Base-by-base conservation (phyloP, 257 asterid species). In the Solanum piurae region DNA sequence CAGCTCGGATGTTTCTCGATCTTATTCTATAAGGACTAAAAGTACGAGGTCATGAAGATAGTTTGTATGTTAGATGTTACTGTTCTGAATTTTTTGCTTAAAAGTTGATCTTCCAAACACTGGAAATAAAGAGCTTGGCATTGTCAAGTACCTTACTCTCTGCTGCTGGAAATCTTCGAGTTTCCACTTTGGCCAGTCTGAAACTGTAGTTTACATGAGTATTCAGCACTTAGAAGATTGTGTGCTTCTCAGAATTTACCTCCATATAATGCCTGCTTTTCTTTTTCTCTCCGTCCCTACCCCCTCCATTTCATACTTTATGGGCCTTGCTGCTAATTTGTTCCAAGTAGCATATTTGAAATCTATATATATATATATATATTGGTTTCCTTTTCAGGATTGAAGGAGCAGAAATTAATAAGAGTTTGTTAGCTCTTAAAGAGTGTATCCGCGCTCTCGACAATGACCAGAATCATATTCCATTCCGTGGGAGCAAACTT, bases 371-470 rank as follows among this genome's bases (percentile, higher is more conserved):
- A 2, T 29, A 29, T 29, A 29, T 4, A 46, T 25, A 16, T 29
- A 9, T 16, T 79, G 85, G 29, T 49, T 80, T 49, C 29, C 52
- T 55, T 71, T 87, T 83, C 94, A 98, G 99, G 92, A 98, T 98
- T 87, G 99, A 98, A 91, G 99, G 99, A 85, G 99, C 99, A 88
- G 99, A 98, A 92, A 98, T 98, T 88, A 98, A 98, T 92, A 98
- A 96, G 95, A 98, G 99, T 90, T 93, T 98, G 80, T 90, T 98
- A 92, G 99, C 99, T 83, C 95, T 98, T 16, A 98, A 98, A 93
- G 99, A 98, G 91, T 98, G 99, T 87, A 98, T 98, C 58, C 98
- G 99, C 49, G 99, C 99, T 87, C 98, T 98, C n/a, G 99, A 98
- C 92, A 98, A 95, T 86, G 99, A 98, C 89, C 99, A 98, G 92